Evolutionary conservation across 2,329 filamentous ascomycete genomes (phyloP).

Genomic region (Podosphaera fusca): DNA sequence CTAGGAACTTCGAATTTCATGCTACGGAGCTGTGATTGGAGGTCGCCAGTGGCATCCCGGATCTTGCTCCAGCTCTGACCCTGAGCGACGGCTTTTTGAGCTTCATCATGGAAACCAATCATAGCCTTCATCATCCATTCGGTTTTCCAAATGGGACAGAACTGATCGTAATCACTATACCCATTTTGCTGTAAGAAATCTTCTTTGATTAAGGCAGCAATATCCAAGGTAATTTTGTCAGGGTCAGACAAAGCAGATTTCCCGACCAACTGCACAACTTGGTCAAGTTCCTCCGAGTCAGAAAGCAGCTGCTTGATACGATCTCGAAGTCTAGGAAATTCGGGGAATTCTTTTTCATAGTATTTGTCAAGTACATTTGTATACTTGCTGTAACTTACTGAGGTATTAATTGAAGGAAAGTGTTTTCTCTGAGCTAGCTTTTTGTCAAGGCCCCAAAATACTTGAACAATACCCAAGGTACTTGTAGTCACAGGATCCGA

Average conservation of each 20-base stretch:
- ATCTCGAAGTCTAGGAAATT: conserved; percentile 82
- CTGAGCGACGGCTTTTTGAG: conserved; percentile 81
- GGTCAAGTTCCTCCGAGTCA: conserved; percentile 90
- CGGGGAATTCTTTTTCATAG: conserved; percentile 82
- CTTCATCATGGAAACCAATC: conserved; percentile 93
- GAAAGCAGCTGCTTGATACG: conserved; percentile 84
- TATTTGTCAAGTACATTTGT: conserved; percentile 68
- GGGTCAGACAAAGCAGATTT: conserved; percentile 89
- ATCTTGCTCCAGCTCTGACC: conserved; percentile 86
- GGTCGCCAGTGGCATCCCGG: conserved; percentile 66
- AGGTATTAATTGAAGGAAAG: conserved; percentile 96
- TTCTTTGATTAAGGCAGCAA: conserved; percentile 82
- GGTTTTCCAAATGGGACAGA: conserved; percentile 98
- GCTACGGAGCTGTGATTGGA: conserved; percentile 63
- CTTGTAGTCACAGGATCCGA: conserved; percentile 89
- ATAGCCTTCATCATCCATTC: conserved; percentile 99
- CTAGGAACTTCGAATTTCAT: conserved; percentile 94
- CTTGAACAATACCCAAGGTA: conserved; percentile 91
- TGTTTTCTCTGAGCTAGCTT: conserved; percentile 97
- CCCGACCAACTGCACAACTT: conserved; percentile 94
- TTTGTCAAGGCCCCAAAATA: conserved; percentile 99
- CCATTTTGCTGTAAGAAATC: conserved; percentile 98
- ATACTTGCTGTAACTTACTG: conserved; percentile 92
- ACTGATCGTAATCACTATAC: conserved; percentile 97
- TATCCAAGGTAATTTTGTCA: conserved; percentile 94